phyloP scores from a whole-genome alignment of 768 basidiomycete genomes.

The Nidularia pulvinata region DNA sequence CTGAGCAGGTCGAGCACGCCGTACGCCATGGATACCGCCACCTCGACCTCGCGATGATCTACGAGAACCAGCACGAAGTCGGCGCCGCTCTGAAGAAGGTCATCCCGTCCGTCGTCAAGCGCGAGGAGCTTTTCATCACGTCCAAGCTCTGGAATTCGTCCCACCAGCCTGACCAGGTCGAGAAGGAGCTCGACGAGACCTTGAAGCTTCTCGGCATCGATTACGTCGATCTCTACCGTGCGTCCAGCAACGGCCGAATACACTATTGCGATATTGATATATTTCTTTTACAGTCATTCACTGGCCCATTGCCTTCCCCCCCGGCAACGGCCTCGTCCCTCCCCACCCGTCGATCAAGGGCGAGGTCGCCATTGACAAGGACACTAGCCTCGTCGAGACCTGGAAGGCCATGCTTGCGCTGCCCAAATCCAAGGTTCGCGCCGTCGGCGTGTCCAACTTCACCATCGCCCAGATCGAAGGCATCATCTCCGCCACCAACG shows the following conservation, averaged over 20 bases:
- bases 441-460: conserved; percentile 87
- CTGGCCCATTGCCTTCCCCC: conserved; percentile 75
- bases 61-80: conserved; percentile 79
- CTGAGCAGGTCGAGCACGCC: conserved; percentile 67
- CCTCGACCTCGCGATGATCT: conserved; percentile 82
- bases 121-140: conserved; percentile 81
- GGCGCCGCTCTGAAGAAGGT: conserved; percentile 76
- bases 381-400: conserved; percentile 70
- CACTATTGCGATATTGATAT: neutral
- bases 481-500: conserved; percentile 68
- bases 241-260: conserved; percentile 14
- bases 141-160: conserved; percentile 83
- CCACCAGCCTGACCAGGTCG: conserved; percentile 66
- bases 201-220: conserved; percentile 68
- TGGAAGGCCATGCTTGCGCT: conserved; percentile 82
- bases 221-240: conserved; percentile 84
- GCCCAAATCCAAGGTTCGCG: conserved; percentile 56
- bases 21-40: conserved; percentile 80
- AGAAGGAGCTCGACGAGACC: conserved; percentile 76
- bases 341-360: conserved; percentile 38
- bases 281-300: conserved; percentile 56
- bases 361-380: conserved; percentile 54
- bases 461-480: conserved; percentile 62
- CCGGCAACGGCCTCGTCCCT: conserved; percentile 58
- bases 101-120: conserved; percentile 74